Percentiles rank a stretch among this genome's conserved stretches.
phyloP scores from a whole-genome alignment of 2,329 filamentous ascomycete species.

The Penicillium griseofulvum region DNA sequence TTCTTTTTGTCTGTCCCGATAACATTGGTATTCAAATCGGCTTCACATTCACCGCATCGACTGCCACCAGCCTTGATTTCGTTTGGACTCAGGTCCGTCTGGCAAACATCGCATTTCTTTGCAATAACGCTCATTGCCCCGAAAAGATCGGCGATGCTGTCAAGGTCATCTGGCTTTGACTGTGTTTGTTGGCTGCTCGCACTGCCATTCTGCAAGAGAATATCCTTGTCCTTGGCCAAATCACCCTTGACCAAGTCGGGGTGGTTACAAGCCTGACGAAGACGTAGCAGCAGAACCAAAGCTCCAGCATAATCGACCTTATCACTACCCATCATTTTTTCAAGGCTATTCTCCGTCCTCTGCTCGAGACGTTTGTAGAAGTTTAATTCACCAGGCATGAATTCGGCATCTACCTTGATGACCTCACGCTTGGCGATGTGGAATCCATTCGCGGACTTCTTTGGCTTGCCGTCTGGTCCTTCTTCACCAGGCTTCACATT shows the following conservation, averaged over 20 bases:
- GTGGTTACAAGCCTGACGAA: constrained; percentile 94
- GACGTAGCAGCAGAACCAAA: constrained; percentile 81
- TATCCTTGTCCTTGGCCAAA: constrained; percentile 82
- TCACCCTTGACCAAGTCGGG: constrained; percentile 83
- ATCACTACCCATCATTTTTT: constrained; percentile 79
- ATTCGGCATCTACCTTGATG: constrained; percentile 72
- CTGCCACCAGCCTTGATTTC: constrained; percentile 55
- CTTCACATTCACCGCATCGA: constrained; percentile 71
- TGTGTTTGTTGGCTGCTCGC: constrained; percentile 50
- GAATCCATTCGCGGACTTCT: constrained; percentile 64
- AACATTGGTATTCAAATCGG: constrained; percentile 65
- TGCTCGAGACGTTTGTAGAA: constrained; percentile 85
- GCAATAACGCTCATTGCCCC: constrained; percentile 75
- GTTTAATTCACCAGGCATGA: constrained; percentile 73
- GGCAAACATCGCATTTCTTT: constrained; percentile 81
- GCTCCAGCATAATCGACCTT: constrained; percentile 90
- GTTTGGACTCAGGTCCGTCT: constrained; percentile 61
- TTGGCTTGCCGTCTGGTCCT: constrained; percentile 49
- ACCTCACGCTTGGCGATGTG: constrained; percentile 90
- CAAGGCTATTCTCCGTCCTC: constrained; percentile 80
- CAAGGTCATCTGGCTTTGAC: constrained; percentile 63
- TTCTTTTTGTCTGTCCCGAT: constrained; percentile 38
- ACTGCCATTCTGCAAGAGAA: constrained; percentile 63
- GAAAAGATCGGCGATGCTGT: constrained; percentile 81
- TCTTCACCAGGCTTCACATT: constrained; percentile 71